Base-by-base conservation (phyloP, 768 basidiomycete genomes). In the Termitomyces heimii region DNA sequence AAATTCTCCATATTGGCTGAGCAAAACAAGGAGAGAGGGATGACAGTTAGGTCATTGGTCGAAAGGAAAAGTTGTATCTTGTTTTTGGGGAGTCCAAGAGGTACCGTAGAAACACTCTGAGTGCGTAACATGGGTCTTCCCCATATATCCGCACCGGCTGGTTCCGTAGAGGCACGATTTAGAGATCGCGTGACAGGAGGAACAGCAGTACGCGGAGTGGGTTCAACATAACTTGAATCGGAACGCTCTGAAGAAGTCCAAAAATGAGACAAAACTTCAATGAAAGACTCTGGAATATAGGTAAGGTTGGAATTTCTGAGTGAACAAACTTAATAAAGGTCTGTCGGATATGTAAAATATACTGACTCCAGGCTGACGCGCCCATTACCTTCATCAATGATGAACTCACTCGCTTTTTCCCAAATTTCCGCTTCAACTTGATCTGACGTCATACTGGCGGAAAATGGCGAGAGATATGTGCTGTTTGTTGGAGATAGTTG, bases 11-110 rank as follows among this genome's bases (percentile, higher is more conserved):
- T 66, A 2, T 66, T 67, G 7, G 20, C 35, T 13, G 37, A 47
- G 7, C 57, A 46, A 64, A 88, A 86, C 4, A 92, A 67, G 58
- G 84, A 79, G 1, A 66, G 63, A 4, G 89, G 89, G 4, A 92
- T 67, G 10, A 62, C 67, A 0, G 73, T 68, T 31, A 92, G 85
- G 22, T 54, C 59, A 63, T 90, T 89, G 5, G 70, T 64, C 18
- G 75, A 77, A 0, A 90, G 77, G 58, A 76, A 85, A 5, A 92
- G 69, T 29, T 82, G 76, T 4, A 89, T 72, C 35, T 81, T 72
- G 49, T 82, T 74, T 63, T 75, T 74, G 9, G 78, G 74, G 39
- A 77, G 68, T 1, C 77, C 75, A 35, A 74, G 60, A 2, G 70
- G 65, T 10, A 63, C 65, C 24, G 69, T 67, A 9, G 70, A 69